Conservation (phyloP, 768 basidiomycete species). For the Phaffia australis region DNA sequence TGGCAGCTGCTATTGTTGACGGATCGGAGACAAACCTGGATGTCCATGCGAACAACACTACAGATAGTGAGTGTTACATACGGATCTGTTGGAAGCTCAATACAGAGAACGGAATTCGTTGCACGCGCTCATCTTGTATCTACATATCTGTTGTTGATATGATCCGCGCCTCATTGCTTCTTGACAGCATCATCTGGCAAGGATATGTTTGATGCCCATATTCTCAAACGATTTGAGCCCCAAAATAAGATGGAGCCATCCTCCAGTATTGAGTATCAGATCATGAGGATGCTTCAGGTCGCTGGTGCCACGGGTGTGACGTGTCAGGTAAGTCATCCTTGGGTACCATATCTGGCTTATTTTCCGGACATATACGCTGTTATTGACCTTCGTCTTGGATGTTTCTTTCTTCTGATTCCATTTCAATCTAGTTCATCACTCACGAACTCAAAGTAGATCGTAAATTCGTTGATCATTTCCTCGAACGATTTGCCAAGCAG, state of each 20-base stretch:
- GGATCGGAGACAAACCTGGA: not conserved
- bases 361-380: not conserved
- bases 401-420: not conserved
- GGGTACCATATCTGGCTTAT: too few species aligned
- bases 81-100: not conserved
- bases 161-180: too few species aligned
- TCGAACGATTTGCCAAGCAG: slow-evolving; percentile 4
- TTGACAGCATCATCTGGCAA: not conserved
- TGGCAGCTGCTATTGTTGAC: not conserved
- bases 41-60: too few species aligned
- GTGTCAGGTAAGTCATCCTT: not conserved
- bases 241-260: not conserved
- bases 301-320: slow-evolving; percentile 9
- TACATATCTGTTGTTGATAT: not conserved
- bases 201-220: not conserved
- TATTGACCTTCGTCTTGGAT: not conserved
- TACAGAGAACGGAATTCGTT: not conserved
- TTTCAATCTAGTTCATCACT: slow-evolving; percentile 6
- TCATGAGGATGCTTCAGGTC: not conserved
- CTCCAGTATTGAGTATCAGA: slow-evolving; percentile 12
- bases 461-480: slow-evolving; percentile 14
- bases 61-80: not conserved
- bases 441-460: not conserved
- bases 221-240: not conserved
- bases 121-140: too few species aligned